Evolutionary conservation across 116 monocot genomes (phyloP), one percentile per base, ranked within the genome.

Genomic region (Dioscorea cayenensis): DNA sequence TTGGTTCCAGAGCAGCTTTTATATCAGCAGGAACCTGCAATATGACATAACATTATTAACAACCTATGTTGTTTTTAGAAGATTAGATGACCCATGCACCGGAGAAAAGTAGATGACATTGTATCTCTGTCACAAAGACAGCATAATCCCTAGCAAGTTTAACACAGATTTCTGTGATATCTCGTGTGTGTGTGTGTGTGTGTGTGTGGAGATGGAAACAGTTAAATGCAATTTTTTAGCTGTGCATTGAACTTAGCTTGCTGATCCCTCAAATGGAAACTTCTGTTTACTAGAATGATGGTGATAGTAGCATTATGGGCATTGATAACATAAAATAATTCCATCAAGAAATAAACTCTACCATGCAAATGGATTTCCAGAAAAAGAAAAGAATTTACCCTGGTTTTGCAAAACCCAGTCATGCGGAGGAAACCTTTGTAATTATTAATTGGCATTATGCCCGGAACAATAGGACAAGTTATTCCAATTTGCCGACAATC

Each of bases 371-470:
- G 22, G 5, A 65, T 65, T 65, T 65, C 67, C 21, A 29, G 68
- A n/a, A 32, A 32, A 32, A 32, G 32, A 32, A 32, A 32, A 67
- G 51, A 63, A 22, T 71, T 69, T 79, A 94, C 94, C 77, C 65
- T 90, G 67, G 94, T 94, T 85, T 94, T 94, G 84, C 94, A 94
- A 72, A 90, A 94, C 19, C 83, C 83, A 64, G 90, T 87, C 81
- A 94, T 87, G 28, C 94, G 80, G 61, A 84, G 36, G 77, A 93
- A 89, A 55, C 94, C 89, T 50, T 90, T 94, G 68, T 94, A 94
- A 80, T 94, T 90, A 72, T 94, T 89, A 59, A 94, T 94, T 23
- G 94, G 94, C 94, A 94, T 94, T 61, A 94, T 90, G 73, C 94
- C 94, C 22, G 94, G 94, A 80, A 94, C 84, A 71, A 94, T 90